Evolutionary conservation across 2,329 filamentous ascomycete genomes (phyloP).

Genomic region (Cladophialophora bantiana): DNA sequence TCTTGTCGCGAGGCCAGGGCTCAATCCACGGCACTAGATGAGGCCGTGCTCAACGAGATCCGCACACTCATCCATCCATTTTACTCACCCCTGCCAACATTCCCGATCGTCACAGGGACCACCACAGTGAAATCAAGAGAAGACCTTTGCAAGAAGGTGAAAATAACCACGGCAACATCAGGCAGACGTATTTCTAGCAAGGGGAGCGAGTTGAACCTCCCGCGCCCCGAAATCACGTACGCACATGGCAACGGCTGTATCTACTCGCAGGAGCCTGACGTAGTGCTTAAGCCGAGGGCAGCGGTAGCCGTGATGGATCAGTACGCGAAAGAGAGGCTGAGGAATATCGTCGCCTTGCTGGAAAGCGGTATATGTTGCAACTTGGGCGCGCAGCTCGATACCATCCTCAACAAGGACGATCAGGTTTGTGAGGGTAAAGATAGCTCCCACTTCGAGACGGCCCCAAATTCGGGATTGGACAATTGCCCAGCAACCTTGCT

Average conservation of each 20-base stretch:
- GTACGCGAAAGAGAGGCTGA: constrained; percentile 15
- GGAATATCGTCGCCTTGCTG: constrained; percentile 16
- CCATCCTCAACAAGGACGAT: not conserved
- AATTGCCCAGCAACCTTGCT: not conserved
- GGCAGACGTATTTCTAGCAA: not conserved
- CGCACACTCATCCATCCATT: constrained; percentile 23
- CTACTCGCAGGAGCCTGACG: constrained; percentile 18
- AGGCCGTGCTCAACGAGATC: constrained; percentile 24
- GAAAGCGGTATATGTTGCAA: constrained; percentile 9
- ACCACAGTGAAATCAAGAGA: not conserved
- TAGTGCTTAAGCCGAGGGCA: constrained; percentile 18
- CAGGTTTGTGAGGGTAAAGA: no score
- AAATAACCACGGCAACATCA: constrained; percentile 11
- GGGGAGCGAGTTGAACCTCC: not conserved
- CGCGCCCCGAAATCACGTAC: constrained; percentile 21
- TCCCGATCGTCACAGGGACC: constrained; percentile 4
- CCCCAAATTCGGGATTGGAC: no score
- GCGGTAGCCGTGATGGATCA: constrained; percentile 25
- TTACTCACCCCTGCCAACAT: constrained; percentile 23
- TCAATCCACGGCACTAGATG: not conserved
- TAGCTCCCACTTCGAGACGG: no score
- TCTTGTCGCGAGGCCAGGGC: not conserved
- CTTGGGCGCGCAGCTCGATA: not conserved
- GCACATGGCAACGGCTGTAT: constrained; percentile 27
- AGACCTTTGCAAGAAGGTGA: constrained; percentile 18